Evolutionary conservation across 202 grass and related monocot genomes (phyloP), one percentile per base, ranked within the genome.

Genomic region (Carex arenaria): DNA sequence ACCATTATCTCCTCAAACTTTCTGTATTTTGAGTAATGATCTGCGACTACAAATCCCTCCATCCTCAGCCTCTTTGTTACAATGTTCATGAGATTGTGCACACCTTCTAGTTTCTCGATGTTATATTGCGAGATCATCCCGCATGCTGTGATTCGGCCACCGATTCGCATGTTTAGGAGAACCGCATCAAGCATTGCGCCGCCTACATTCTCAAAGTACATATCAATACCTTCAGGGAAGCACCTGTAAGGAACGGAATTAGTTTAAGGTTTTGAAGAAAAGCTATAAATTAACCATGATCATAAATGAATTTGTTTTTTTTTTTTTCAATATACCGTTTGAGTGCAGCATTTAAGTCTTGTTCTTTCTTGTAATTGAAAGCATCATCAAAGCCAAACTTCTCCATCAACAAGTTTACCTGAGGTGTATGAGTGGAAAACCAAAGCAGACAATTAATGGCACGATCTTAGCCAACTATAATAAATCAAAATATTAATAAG

Each of bases 331-430:
- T 28, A 59, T 9, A 97, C 94, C 88, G 84, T 72, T 84, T 88
- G 0, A 97, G 86, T 52, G 92, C 84, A 2, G 89, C 84, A 30
- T 90, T 91, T 3, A 92, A 83, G 78, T 91, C 89, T 0, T 61
- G 79, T 64, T 94, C 94, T 10, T 94, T 92, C 47, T 85, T 97
- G 81, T 97, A 97, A 86, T 97, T 93, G 82, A 97, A 97, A 10
- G 94, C 92, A n/a, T 92, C 89, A 7, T 97, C 94, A 34, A 94
- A 97, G 51, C 94, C 94, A 56, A 97, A 87, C 74, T 91, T 85
- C 15, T 84, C 55, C 40, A 87, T 93, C 1, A 97, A 67, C 28
- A 94, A 26, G 11, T 94, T 83, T 1, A 93, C 91, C 94, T 94
- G 42, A 5, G 65, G 57, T 45, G 80, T 79, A 61, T 6, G 22